These are phyloP conservation scores for Scleroderma citrinum DNA, from an alignment of 768 basidiomycete genomes.

Conservation along the genomic window DNA sequence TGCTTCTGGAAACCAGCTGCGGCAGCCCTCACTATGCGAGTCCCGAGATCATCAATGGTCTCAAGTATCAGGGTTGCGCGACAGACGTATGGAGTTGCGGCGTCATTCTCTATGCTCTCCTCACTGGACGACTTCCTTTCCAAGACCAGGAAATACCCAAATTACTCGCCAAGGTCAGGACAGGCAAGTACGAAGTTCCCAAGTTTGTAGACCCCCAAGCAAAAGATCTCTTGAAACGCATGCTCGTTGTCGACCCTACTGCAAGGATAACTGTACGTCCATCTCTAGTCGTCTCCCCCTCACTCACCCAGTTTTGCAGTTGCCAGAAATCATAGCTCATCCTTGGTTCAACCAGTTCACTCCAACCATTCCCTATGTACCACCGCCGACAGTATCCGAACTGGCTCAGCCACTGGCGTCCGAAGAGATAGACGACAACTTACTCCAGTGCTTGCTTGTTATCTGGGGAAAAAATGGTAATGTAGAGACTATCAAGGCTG, in stretches of 20 bases:
- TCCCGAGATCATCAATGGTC: slow-evolving; percentile 92
- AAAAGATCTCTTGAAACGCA: slow-evolving; percentile 74
- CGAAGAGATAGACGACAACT: slow-evolving; percentile 67
- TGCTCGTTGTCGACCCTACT: slow-evolving; percentile 84
- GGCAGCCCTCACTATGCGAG: slow-evolving; percentile 96
- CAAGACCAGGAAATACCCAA: slow-evolving; percentile 82
- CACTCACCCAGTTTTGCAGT: slow-evolving; percentile 39
- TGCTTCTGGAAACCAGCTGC: slow-evolving; percentile 89
- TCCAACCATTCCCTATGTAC: slow-evolving; percentile 41
- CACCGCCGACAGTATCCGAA: slow-evolving; percentile 57
- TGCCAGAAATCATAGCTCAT: slow-evolving; percentile 78
- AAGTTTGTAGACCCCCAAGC: slow-evolving; percentile 75
- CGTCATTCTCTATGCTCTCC: slow-evolving; percentile 85
- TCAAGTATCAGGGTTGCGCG: slow-evolving; percentile 81
- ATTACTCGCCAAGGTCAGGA: slow-evolving; percentile 81
- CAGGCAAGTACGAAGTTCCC: slow-evolving; percentile 82
- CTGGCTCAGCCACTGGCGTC: slow-evolving; percentile 68
- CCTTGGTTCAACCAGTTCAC: slow-evolving; percentile 69
- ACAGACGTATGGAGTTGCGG: slow-evolving; percentile 98
- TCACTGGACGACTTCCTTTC: slow-evolving; percentile 88
- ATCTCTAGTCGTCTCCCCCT: background rate
- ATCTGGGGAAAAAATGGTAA: slow-evolving; percentile 80
- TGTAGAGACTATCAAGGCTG: slow-evolving; percentile 48
- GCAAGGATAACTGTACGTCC: slow-evolving; percentile 72
- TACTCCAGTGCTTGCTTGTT: slow-evolving; percentile 71